Conservation (phyloP, 2,329 filamentous ascomycete species). For the Fusarium oligoseptatum region DNA sequence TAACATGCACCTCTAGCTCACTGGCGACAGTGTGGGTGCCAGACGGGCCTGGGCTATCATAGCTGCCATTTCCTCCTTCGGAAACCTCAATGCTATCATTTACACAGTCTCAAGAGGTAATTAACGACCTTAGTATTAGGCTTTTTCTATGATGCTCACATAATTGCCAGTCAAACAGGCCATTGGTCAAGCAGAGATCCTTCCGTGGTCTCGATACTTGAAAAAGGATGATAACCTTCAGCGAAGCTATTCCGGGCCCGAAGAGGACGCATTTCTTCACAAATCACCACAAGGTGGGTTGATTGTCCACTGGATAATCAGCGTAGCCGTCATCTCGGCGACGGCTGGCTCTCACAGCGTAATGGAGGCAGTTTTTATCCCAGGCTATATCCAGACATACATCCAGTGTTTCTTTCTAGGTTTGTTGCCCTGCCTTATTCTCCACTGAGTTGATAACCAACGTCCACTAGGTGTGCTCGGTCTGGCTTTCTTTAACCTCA, state of each 20-base stretch:
- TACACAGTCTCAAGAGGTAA: conserved; percentile 8
- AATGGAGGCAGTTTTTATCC: background rate
- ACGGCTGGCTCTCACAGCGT: background rate
- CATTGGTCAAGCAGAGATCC: background rate
- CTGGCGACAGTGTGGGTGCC: background rate
- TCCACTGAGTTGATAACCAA: background rate
- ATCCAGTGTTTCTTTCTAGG: conserved; percentile 10
- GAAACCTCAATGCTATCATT: conserved; percentile 10
- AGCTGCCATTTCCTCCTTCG: conserved; percentile 6
- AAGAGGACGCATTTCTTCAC: background rate
- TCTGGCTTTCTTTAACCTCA: background rate
- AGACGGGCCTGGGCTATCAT: conserved; percentile 4
- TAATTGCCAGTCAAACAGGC: background rate
- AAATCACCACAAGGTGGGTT: conserved; percentile 6
- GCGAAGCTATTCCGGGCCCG: background rate
- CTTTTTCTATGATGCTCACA: background rate
- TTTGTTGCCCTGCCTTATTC: background rate
- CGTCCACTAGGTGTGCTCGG: background rate
- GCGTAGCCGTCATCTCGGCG: background rate
- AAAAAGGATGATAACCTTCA: conserved; percentile 1
- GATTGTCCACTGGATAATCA: conserved; percentile 6
- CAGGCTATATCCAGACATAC: conserved; percentile 12
- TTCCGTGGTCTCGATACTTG: conserved; percentile 6
- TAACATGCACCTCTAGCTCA: background rate
- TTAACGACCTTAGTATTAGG: fast-evolving